Conservation (phyloP, 371 early-diverging fungal genomes). For the Mucor piriformis region DNA sequence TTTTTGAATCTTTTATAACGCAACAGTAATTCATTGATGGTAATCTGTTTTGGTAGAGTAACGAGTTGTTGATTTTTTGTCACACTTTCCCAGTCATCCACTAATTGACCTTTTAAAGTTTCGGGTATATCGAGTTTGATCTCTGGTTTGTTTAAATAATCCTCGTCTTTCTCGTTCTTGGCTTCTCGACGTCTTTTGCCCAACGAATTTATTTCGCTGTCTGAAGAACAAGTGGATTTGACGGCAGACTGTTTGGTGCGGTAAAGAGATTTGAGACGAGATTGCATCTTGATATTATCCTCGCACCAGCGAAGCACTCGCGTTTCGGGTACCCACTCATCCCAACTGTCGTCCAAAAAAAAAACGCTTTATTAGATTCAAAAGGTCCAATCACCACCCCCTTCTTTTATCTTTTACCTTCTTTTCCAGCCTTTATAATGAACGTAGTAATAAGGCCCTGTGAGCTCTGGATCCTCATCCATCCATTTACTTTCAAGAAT, state of each 20-base stretch:
- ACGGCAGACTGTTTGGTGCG: constrained; percentile 11
- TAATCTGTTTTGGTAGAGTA: constrained; percentile 48
- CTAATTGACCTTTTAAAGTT: constrained; percentile 78
- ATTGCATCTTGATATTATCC: constrained; percentile 82
- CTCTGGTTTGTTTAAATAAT: constrained; percentile 78
- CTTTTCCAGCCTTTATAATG: constrained; percentile 99
- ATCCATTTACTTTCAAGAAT: constrained; percentile 35
- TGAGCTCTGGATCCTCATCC: constrained; percentile 43
- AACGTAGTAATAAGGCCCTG: constrained; percentile 87
- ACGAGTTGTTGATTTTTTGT: constrained; percentile 88
- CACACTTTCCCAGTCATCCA: constrained; percentile 94
- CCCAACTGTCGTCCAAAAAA: constrained; percentile 79
- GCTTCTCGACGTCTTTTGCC: constrained; percentile 21
- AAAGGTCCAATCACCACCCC: background rate
- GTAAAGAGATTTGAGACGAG: constrained; percentile 66
- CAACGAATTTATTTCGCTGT: constrained; percentile 1
- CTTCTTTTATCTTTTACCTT: constrained; percentile 49
- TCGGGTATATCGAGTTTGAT: constrained; percentile 91
- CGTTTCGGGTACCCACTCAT: constrained; percentile 96
- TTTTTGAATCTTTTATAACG: constrained; percentile 61
- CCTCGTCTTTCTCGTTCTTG: constrained; percentile 30
- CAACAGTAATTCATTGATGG: constrained; percentile 66
- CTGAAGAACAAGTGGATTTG: background rate
- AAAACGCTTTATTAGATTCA: background rate
- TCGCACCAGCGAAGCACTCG: constrained; percentile 84